A percentile compares a stretch with the other conserved stretches of the same genome.
Conservation (phyloP, 2,329 filamentous ascomycete genomes). For the Colletotrichum scovillei region DNA sequence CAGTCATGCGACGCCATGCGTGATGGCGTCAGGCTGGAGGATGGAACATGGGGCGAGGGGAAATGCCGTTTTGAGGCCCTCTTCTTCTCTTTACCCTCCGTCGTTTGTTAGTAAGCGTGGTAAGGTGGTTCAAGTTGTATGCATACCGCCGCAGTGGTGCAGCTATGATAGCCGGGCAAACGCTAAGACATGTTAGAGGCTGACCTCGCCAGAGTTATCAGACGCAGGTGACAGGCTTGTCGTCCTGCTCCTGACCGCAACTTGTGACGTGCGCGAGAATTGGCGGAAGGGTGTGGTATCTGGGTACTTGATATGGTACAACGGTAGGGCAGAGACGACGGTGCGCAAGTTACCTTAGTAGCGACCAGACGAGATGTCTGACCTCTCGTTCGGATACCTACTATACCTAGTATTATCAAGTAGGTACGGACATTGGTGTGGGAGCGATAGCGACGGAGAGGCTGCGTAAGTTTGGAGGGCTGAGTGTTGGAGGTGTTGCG, state of each 20-base stretch:
- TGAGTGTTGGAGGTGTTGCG: background rate
- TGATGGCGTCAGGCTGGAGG: constrained; percentile 19
- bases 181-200: constrained; percentile 1
- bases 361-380: background rate
- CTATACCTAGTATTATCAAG: background rate
- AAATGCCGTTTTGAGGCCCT: constrained; percentile 27
- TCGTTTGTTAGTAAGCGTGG: no score
- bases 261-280: constrained; percentile 19
- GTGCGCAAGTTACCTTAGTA: background rate
- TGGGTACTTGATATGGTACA: constrained; percentile 25
- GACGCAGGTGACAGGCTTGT: constrained; percentile 32
- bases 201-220: background rate
- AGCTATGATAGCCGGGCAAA: background rate
- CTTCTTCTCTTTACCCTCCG: background rate
- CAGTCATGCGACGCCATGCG: constrained; percentile 31
- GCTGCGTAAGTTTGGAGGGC: background rate
- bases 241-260: constrained; percentile 11
- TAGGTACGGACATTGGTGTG: background rate
- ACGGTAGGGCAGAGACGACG: constrained; percentile 18
- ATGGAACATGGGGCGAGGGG: constrained; percentile 2
- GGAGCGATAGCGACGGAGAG: background rate
- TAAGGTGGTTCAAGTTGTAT: background rate
- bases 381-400: background rate
- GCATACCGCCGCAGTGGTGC: constrained; percentile 19
- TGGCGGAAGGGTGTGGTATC: constrained; percentile 30